Evolutionary conservation across 2,329 filamentous ascomycete species (phyloP).

Genomic region (Ophioceras dolichostomum): DNA sequence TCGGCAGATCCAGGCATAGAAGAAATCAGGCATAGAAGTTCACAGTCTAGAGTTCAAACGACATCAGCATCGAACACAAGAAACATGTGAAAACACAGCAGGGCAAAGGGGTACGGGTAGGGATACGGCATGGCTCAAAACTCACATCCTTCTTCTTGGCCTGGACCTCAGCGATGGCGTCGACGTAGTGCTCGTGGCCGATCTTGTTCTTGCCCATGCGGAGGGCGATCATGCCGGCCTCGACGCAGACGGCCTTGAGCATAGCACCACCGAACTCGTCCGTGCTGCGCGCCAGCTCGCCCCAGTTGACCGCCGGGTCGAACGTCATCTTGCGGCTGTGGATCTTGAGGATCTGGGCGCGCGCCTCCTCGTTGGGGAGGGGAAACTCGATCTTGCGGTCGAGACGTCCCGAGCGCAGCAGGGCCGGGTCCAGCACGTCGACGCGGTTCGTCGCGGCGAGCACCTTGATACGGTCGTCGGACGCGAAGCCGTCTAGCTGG

Average conservation of each 20-base stretch:
- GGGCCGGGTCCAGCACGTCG: conserved; percentile 82
- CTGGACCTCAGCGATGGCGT: conserved; percentile 93
- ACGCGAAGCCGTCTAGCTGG: conserved; percentile 95
- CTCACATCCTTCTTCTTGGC: conserved; percentile 85
- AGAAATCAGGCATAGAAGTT: conserved; percentile 38
- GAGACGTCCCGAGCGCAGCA: conserved; percentile 82
- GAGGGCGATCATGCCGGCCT: conserved; percentile 97
- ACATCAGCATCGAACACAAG: conserved; percentile 11
- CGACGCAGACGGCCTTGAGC: conserved; percentile 96
- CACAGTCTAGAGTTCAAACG: conserved; percentile 31
- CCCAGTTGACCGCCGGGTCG: conserved; percentile 88
- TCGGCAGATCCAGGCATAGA: too few species aligned
- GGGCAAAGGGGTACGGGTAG: neutral
- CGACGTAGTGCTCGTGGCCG: conserved; percentile 95
- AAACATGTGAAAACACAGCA: neutral
- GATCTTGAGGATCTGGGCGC: conserved; percentile 93
- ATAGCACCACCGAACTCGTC: conserved; percentile 98
- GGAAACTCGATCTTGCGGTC: conserved; percentile 98
- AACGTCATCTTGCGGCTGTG: conserved; percentile 98
- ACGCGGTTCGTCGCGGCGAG: conserved; percentile 90
- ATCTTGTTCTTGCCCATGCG: conserved; percentile 93
- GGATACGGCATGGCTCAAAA: conserved; percentile 7
- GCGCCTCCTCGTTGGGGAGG: conserved; percentile 91
- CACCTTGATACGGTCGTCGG: conserved; percentile 93
- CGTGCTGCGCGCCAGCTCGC: conserved; percentile 86